These are phyloP conservation scores for Coprinellus micaceus DNA, from an alignment of 768 basidiomycete species.

Conservation along the genomic window DNA sequence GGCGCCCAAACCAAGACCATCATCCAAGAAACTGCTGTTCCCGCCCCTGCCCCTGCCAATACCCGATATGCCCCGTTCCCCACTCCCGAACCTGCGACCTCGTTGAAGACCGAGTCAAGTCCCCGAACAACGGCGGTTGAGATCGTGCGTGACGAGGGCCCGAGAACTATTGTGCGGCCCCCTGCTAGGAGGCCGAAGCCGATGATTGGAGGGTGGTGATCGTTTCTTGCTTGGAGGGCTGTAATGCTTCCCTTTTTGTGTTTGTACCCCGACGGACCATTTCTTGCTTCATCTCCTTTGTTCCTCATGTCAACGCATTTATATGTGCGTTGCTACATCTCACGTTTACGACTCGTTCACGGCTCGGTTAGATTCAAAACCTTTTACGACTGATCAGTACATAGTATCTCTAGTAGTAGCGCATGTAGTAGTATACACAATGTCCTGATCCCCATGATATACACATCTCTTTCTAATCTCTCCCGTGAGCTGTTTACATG, in stretches of 20 bases:
- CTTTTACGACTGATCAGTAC: background rate
- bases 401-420: background rate
- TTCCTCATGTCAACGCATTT: background rate
- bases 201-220: background rate
- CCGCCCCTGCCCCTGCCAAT: constrained; percentile 72
- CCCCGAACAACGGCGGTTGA: constrained; percentile 75
- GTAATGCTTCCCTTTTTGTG: background rate
- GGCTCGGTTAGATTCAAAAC: background rate
- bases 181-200: background rate
- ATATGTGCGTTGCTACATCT: too few species aligned
- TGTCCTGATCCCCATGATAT: background rate
- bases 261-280: background rate
- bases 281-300: background rate
- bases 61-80: constrained; percentile 74
- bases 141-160: constrained; percentile 24
- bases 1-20: constrained; percentile 65
- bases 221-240: background rate
- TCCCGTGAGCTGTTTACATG: too few species aligned
- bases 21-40: constrained; percentile 62
- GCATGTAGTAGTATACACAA: background rate
- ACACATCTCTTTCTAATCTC: background rate
- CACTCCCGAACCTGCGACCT: constrained; percentile 58
- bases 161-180: background rate
- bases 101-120: constrained; percentile 56
- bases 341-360: background rate